Conservation (phyloP, 441 rosid species). For the Arabidopsis hybrid region DNA sequence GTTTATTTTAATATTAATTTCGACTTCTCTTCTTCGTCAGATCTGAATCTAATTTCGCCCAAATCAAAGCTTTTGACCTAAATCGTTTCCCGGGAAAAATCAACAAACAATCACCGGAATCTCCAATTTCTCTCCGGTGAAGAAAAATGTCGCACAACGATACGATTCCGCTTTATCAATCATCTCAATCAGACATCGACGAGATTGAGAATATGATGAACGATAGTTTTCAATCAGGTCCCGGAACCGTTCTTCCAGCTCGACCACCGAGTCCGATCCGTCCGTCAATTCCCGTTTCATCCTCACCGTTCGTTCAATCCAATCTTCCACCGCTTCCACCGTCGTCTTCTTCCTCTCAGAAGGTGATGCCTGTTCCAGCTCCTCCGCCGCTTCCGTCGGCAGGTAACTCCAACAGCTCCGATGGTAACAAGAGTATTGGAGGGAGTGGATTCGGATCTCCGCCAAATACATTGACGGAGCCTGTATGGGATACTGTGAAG, state of each 20-base stretch:
- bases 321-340: slow-evolving; percentile 59
- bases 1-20: neutral
- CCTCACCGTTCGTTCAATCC: slow-evolving; percentile 72
- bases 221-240: slow-evolving; percentile 63
- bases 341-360: slow-evolving; percentile 12
- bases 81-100: slow-evolving; percentile 31
- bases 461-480: slow-evolving; percentile 94
- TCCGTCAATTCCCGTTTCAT: slow-evolving; percentile 76
- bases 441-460: slow-evolving; percentile 73
- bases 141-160: slow-evolving; percentile 67
- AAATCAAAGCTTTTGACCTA: neutral
- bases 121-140: neutral
- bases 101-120: neutral
- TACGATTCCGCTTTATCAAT: slow-evolving; percentile 71
- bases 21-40: neutral
- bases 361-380: slow-evolving; percentile 23
- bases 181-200: slow-evolving; percentile 97
- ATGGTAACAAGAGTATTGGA: slow-evolving; percentile 27
- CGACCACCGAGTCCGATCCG: slow-evolving; percentile 71
- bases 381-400: slow-evolving; percentile 52
- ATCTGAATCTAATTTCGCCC: slow-evolving; percentile 12
- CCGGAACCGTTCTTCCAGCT: slow-evolving; percentile 81
- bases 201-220: slow-evolving; percentile 93
- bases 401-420: slow-evolving; percentile 35
- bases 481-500: slow-evolving; percentile 95